A percentile compares a stretch with the other conserved stretches of the same genome.
Evolutionary conservation across 306 rosid genomes (phyloP).

Genomic region (Vigna angularis): DNA sequence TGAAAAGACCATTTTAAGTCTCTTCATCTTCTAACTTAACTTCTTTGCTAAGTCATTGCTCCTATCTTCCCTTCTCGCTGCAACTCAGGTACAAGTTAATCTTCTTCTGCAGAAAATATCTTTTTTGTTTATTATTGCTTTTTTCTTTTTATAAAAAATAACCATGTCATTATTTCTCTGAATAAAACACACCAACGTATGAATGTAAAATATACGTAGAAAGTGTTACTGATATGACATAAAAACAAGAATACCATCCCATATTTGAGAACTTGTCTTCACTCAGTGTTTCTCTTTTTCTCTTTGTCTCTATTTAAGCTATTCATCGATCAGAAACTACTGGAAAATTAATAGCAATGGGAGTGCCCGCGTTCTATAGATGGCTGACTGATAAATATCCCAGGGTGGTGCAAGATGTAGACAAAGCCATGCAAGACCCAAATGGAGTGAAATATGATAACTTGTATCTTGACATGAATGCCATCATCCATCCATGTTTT

Average conservation of each 20-base stretch:
- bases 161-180: too few relatives aligned
- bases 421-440: constrained; percentile 42
- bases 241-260: not conserved
- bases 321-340: not conserved
- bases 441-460: constrained; percentile 52
- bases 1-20: not conserved
- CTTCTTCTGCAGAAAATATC: not conserved
- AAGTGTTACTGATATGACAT: not conserved
- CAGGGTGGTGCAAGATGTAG: constrained; percentile 25
- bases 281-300: not conserved
- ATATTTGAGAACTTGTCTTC: not conserved
- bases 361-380: constrained; percentile 60
- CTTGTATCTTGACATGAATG: constrained; percentile 67
- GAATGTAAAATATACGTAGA: not conserved
- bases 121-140: not conserved
- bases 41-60: not conserved
- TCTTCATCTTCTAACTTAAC: not conserved
- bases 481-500: constrained; percentile 67
- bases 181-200: too few relatives aligned
- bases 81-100: not conserved
- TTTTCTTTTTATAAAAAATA: too few relatives aligned
- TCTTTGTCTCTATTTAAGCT: not conserved
- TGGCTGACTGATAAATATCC: constrained; percentile 61
- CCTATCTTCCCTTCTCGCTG: not conserved
- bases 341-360: constrained; percentile 49